These are phyloP conservation scores for Corymbia citriodora DNA, from an alignment of 441 rosid genomes.

Conservation along the genomic window DNA sequence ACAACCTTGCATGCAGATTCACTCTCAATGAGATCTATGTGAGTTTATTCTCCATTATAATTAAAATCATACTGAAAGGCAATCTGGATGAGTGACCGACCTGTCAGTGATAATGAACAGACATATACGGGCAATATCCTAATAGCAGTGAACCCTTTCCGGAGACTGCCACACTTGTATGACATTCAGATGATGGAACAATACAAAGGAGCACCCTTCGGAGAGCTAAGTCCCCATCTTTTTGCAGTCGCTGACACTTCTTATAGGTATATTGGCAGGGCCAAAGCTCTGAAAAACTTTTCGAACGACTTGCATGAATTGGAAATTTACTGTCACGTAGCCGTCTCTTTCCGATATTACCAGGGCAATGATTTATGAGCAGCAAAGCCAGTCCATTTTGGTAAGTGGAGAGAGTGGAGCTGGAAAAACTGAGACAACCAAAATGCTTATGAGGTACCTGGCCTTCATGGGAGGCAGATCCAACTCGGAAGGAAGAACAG, in stretches of 20 bases:
- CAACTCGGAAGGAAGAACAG: slow-evolving; percentile 60
- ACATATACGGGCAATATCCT: slow-evolving; percentile 70
- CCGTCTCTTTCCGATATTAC: not conserved
- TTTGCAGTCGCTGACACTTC: slow-evolving; percentile 64
- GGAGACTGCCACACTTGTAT: slow-evolving; percentile 59
- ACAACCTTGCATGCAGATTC: slow-evolving; percentile 55
- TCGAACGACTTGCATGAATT: not conserved
- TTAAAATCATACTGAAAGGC: not conserved
- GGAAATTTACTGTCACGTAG: not conserved
- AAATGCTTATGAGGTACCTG: slow-evolving; percentile 81
- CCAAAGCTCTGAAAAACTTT: not conserved
- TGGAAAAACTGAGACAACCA: slow-evolving; percentile 75
- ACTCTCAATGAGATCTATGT: slow-evolving; percentile 63
- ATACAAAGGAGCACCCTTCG: slow-evolving; percentile 65
- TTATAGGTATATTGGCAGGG: slow-evolving; percentile 34
- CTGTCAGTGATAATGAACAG: slow-evolving; percentile 26
- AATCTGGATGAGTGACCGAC: slow-evolving; percentile 4
- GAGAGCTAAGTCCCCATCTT: slow-evolving; percentile 66
- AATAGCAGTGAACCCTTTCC: slow-evolving; percentile 69
- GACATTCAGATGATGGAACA: slow-evolving; percentile 65
- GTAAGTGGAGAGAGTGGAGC: slow-evolving; percentile 86
- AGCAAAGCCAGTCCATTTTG: slow-evolving; percentile 58
- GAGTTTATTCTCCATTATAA: slow-evolving; percentile 11
- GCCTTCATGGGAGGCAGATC: slow-evolving; percentile 76
- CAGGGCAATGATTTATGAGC: slow-evolving; percentile 66